Conservation (phyloP, 371 early-diverging fungal species). For the Rhizopus microsporus region DNA sequence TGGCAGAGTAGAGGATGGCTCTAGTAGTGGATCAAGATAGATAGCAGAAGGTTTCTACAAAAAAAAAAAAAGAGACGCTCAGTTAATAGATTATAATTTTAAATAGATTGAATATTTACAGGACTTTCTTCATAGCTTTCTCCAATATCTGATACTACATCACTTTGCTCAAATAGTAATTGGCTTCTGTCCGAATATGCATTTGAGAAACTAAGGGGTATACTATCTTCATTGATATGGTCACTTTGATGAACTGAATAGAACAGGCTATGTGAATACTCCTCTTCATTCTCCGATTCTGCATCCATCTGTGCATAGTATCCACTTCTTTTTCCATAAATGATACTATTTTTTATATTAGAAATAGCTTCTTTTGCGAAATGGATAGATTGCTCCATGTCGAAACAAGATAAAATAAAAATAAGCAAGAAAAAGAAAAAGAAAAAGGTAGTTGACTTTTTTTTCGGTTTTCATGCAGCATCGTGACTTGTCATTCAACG, state of each 20-base stretch:
- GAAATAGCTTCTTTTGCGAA: conserved; percentile 30
- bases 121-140: conserved; percentile 34
- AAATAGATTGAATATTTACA: conserved; percentile 10
- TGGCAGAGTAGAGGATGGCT: conserved; percentile 20
- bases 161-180: conserved; percentile 38
- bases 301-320: conserved; percentile 47
- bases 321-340: conserved; percentile 26
- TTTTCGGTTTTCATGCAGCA: conserved; percentile 9
- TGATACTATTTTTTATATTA: conserved; percentile 29
- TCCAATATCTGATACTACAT: conserved; percentile 10
- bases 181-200: conserved; percentile 51
- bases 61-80: no score
- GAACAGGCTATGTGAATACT: conserved; percentile 40
- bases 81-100: not conserved
- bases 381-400: conserved; percentile 33
- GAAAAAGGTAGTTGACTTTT: not conserved
- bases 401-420: conserved; percentile 1
- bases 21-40: conserved; percentile 50
- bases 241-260: conserved; percentile 41
- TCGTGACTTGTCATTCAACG: conserved; percentile 13
- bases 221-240: conserved; percentile 38
- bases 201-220: conserved; percentile 45
- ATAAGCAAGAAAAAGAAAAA: conserved; percentile 3
- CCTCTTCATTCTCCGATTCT: conserved; percentile 46
- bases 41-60: conserved; percentile 58